Conservation (phyloP, 805 yeast species). For the Schizosaccharomyces osmophilus region DNA sequence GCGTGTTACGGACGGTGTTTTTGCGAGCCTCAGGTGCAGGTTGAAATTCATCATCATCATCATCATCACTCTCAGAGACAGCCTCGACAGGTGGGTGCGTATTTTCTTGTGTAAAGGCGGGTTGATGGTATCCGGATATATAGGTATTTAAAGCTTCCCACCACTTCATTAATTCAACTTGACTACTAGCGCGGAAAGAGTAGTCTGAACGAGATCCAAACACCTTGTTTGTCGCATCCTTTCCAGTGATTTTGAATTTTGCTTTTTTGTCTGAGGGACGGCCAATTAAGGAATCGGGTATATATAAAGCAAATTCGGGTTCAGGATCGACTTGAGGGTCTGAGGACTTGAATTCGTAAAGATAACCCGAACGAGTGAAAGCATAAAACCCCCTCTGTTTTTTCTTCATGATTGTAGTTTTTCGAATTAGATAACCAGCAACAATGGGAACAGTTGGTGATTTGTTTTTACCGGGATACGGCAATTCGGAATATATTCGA, state of each 20-base stretch:
- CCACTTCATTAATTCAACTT: conserved; percentile 25
- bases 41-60: not conserved
- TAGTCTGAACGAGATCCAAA: conserved; percentile 15
- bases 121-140: not conserved
- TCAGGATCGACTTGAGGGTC: conserved; percentile 19
- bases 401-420: conserved; percentile 20
- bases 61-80: not conserved
- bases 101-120: not conserved
- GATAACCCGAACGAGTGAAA: conserved; percentile 21
- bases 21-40: not conserved
- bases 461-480: conserved; percentile 20
- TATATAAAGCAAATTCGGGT: conserved; percentile 23
- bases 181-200: conserved; percentile 21
- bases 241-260: conserved; percentile 22
- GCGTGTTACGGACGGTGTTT: not conserved
- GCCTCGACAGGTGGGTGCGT: not conserved
- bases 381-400: conserved; percentile 21
- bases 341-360: conserved; percentile 24
- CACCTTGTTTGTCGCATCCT: conserved; percentile 16
- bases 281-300: conserved; percentile 24
- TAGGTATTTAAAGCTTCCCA: conserved; percentile 13
- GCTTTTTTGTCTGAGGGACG: conserved; percentile 16
- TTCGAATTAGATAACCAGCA: conserved; percentile 24
- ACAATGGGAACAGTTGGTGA: conserved; percentile 21
- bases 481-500: conserved; percentile 16